Base-by-base conservation (phyloP, 176 grass and related monocot genomes). In the Bromus sterilis region DNA sequence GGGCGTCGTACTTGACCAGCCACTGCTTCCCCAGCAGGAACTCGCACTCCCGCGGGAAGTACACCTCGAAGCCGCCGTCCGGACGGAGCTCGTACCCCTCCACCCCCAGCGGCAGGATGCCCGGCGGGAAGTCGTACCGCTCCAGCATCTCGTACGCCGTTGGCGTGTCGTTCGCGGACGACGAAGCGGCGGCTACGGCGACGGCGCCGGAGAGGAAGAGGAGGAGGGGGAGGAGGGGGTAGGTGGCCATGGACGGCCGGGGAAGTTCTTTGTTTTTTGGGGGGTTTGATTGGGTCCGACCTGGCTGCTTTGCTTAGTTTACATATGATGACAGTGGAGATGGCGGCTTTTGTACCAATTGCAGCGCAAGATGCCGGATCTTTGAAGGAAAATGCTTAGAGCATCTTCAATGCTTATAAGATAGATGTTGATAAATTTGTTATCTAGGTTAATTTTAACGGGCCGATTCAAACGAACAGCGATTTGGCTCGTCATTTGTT, bases 121-220 rank as follows among this genome's bases (percentile, higher is more conserved):
- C 68, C 68, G 40, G 68, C 25, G 68, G 68, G 68, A 71, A 71
- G 68, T 71, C 25, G 68, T 46, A 71, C 68, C 68, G 68, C 68
- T 71, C 68, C 68, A 71, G 68, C 40, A 71, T 71, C 40, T 71
- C 68, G 40, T 71, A 71, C 41, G 68, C 68, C 40, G 68, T 71
- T 26, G 68, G 68, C 14, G 14, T 71, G 40, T 7, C 40, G 24
- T 46, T 40, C 40, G 68, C 48, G 48, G 48, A 51, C 48, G 48
- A 51, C 48, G 48, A 16, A 2, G 48, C 40, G 1, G 40, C 68
- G 15, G 40, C 68, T 24, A 71, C 68, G 67, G 67, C 39, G 37
- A 24, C 12, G 7, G 43, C 13, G 40, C 15, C 39, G 23, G 37
- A 0, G 3, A 36, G 8, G 64, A 71, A 36, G 66, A 29, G 11